Base-by-base conservation (phyloP, 2,329 filamentous ascomycete genomes). In the Ceratocystis harringtonii region DNA sequence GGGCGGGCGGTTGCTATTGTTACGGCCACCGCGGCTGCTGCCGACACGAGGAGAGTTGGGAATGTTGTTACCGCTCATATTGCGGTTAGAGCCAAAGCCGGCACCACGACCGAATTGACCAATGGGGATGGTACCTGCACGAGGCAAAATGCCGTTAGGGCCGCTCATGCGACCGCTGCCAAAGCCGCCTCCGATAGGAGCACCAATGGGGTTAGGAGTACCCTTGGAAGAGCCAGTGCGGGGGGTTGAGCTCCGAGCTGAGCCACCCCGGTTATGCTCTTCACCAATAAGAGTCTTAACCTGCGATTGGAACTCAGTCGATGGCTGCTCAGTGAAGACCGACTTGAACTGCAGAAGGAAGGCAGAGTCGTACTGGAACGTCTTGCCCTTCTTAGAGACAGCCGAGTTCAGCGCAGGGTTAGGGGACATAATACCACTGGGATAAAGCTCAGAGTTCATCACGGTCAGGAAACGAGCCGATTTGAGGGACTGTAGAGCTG, bases 271-370 rank as follows among this genome's bases (percentile, higher is more conserved):
- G 62, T 67, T 66, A 52, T 65, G 62, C 28, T 68, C 55, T 69
- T 96, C 92, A 66, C 92, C 92, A 70, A 99, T 86, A 75, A 79
- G 87, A 81, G 77, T 88, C 86, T 82, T 92, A 81, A 99, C 86
- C 72, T 94, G 92, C 69, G 87, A 81, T 73, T 95, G 89, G 84
- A 96, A 99, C 73, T 97, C 92, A 55, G 92, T 76, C 0, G 91
- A 95, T 15, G 94, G 94, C 78, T 96, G 95, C 79, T 99, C 94
- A 69, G 90, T 95, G 78, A 96, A 99, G 22, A 96, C 90, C 71
- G 84, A 84, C 78, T 96, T 90, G 81, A 99, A 99, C 74, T 99
- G 94, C 36, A 99, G 81, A 77, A 99, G 79, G 80, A 99, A 99
- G 71, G 88, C 87, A 72, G 92, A 89, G 77, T 97, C 91, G 76